Conservation (phyloP, 306 rosid species). For the Citrullus amarus region DNA sequence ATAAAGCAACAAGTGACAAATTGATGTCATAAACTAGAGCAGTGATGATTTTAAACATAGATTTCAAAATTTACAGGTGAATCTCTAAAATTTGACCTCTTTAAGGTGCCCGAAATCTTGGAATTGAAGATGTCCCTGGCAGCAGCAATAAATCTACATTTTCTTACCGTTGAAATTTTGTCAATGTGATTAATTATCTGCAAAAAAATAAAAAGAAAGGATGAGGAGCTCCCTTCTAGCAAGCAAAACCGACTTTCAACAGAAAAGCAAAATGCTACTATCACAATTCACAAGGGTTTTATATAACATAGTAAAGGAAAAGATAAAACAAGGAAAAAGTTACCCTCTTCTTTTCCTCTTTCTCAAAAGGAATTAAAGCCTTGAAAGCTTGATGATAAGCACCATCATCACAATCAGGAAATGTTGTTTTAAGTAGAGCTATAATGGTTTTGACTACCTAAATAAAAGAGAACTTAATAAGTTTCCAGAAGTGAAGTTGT, state of each 20-base stretch:
- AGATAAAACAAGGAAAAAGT: neutral
- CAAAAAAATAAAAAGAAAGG: slow-evolving; percentile 11
- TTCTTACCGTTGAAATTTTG: slow-evolving; percentile 64
- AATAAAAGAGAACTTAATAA: slow-evolving; percentile 12
- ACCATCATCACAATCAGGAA: slow-evolving; percentile 66
- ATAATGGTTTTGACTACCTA: slow-evolving; percentile 77
- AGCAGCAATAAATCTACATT: slow-evolving; percentile 64
- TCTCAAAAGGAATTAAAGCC: slow-evolving; percentile 79
- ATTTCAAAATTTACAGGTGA: neutral
- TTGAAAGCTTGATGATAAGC: slow-evolving; percentile 65
- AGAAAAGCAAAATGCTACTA: neutral
- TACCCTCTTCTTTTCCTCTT: slow-evolving; percentile 78
- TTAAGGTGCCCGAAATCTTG: slow-evolving; percentile 85
- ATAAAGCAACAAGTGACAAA: neutral
- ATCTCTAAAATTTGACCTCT: slow-evolving; percentile 38
- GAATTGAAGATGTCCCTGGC: slow-evolving; percentile 70
- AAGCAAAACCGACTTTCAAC: neutral
- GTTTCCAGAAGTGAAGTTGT: neutral
- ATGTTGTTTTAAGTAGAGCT: slow-evolving; percentile 64
- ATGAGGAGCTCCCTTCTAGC: slow-evolving; percentile 1
- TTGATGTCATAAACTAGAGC: neutral
- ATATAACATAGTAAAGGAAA: slow-evolving; percentile 9
- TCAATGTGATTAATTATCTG: slow-evolving; percentile 77
- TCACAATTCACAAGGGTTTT: neutral
- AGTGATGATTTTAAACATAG: neutral